Conservation (phyloP, 768 basidiomycete genomes). For the Hericium erinaceus region DNA sequence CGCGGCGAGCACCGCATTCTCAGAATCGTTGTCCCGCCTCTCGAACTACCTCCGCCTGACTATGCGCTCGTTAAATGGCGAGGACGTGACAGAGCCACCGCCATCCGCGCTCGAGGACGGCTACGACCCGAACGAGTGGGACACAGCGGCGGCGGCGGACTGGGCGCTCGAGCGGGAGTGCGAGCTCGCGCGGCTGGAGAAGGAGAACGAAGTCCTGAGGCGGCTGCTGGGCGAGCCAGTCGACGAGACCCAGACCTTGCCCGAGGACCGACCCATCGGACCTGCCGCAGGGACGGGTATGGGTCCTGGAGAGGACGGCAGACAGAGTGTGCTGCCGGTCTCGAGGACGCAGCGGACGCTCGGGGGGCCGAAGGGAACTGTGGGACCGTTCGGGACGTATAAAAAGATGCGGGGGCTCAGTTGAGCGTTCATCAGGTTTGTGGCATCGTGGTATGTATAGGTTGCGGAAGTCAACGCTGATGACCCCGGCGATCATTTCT, state of each 20-base stretch:
- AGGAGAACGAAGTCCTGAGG: conserved; percentile 78
- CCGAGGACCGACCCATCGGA: neutral
- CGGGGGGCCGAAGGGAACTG: conserved; percentile 16
- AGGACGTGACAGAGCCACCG: conserved; percentile 29
- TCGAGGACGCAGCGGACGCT: conserved; percentile 2
- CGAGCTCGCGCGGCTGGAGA: conserved; percentile 79
- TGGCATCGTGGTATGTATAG: too few species aligned
- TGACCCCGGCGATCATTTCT: too few species aligned
- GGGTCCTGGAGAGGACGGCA: conserved; percentile 10
- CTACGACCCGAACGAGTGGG: conserved; percentile 22
- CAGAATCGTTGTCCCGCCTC: conserved; percentile 58
- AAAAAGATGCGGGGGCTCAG: conserved; percentile 7
- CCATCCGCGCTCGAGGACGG: conserved; percentile 3
- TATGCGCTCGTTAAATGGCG: conserved; percentile 61
- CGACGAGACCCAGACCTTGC: conserved; percentile 1
- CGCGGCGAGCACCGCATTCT: conserved; percentile 52
- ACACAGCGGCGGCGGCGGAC: conserved; percentile 39
- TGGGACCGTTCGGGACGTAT: conserved; percentile 14
- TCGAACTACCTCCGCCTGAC: conserved; percentile 62
- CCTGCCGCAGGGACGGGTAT: neutral
- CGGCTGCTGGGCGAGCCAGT: conserved; percentile 52
- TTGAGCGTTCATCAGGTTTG: neutral
- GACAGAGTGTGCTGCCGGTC: conserved; percentile 10
- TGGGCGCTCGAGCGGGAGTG: conserved; percentile 83
- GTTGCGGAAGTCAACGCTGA: too few species aligned